Percentiles rank a stretch among this genome's conserved stretches.
phyloP scores from a whole-genome alignment of 371 early-diverging fungal genomes.

The Funneliformis caledonium region DNA sequence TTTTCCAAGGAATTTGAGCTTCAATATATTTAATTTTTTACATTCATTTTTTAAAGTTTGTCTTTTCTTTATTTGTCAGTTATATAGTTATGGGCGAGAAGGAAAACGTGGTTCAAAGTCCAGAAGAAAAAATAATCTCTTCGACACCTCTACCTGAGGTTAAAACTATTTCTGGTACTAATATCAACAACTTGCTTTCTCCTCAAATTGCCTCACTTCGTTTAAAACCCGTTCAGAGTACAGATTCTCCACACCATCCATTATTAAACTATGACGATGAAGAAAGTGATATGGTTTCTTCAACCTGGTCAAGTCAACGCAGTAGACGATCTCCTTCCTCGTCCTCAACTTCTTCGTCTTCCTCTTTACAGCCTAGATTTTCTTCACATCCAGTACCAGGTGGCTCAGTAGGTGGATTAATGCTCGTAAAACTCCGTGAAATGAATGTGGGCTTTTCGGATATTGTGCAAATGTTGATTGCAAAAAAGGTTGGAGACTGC shows the following conservation, averaged over 20 bases:
- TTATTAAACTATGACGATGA: conserved; percentile 30
- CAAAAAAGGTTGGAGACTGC: conserved; percentile 30
- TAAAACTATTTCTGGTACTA: neutral
- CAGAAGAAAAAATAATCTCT: neutral
- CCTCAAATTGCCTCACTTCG: conserved; percentile 1
- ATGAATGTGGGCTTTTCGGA: neutral
- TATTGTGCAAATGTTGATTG: conserved; percentile 24
- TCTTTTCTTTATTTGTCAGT: neutral
- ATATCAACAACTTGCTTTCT: neutral
- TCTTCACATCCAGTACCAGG: conserved; percentile 13
- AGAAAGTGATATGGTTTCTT: conserved; percentile 2
- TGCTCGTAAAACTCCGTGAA: conserved; percentile 30
- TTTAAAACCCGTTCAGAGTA: conserved; percentile 28
- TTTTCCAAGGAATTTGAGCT: too few relatives aligned
- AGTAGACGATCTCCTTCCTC: conserved; percentile 26
- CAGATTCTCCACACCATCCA: conserved; percentile 27
- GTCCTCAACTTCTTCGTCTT: conserved; percentile 28
- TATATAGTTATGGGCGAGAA: neutral
- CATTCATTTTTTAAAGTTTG: neutral
- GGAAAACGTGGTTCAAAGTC: neutral
- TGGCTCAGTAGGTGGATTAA: conserved; percentile 22
- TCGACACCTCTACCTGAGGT: neutral
- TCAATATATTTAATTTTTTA: too few relatives aligned
- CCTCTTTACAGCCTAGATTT: conserved; percentile 26
- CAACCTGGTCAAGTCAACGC: conserved; percentile 14